Conservation (phyloP, 1,284 basidiomycete species). For the Boletus semigastroideus region DNA sequence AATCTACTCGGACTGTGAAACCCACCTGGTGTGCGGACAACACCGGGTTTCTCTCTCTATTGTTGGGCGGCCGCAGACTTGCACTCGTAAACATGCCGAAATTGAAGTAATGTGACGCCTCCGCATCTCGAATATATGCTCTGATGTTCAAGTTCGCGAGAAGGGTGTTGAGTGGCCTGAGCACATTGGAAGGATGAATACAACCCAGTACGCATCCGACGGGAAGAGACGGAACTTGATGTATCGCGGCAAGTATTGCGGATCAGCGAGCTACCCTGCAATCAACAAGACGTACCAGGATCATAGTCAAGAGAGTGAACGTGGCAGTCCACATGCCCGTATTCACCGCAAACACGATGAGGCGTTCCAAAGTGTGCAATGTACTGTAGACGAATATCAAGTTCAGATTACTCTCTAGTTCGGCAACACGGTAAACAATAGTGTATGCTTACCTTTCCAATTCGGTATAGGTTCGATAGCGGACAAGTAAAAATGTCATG, state of each 20-base stretch:
- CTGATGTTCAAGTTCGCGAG: conserved; percentile 18
- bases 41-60: background rate
- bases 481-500: background rate
- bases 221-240: background rate
- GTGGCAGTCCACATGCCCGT: conserved; percentile 15
- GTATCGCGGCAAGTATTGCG: too few species aligned
- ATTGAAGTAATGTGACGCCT: background rate
- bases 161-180: conserved; percentile 19
- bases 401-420: background rate
- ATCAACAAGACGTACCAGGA: conserved; percentile 8
- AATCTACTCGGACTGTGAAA: background rate
- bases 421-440: background rate
- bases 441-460: background rate
- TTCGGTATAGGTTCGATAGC: background rate
- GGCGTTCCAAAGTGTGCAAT: conserved; percentile 3
- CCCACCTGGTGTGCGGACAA: background rate
- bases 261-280: background rate
- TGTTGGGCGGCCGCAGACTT: background rate
- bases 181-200: conserved; percentile 7
- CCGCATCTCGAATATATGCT: background rate
- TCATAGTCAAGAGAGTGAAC: conserved; percentile 9
- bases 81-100: background rate
- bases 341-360: conserved; percentile 16
- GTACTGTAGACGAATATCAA: conserved; percentile 4
- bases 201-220: background rate